Evolutionary conservation across 2,329 filamentous ascomycete species (phyloP).

Genomic region (Paracorniculantispora psalliotae): DNA sequence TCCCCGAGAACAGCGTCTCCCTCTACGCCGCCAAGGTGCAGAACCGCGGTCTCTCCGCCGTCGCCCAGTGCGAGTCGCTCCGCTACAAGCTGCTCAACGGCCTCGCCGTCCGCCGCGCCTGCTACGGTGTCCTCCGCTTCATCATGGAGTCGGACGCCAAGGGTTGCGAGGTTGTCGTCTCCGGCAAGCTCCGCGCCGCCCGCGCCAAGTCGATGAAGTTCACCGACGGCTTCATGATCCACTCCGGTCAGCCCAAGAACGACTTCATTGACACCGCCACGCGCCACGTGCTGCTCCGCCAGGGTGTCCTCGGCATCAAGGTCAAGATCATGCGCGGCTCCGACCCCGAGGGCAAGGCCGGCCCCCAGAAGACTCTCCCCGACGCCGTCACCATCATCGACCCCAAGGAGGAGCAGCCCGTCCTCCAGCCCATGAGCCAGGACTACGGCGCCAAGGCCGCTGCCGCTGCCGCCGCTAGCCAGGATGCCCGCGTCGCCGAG

Average conservation of each 20-base stretch:
- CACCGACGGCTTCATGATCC: constrained; percentile 99
- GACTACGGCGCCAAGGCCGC: constrained; percentile 95
- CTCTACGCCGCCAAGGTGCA: constrained; percentile 99
- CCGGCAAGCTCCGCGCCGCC: constrained; percentile 96
- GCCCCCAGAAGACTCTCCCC: constrained; percentile 93
- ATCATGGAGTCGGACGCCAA: constrained; percentile 99
- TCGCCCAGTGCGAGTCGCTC: constrained; percentile 99
- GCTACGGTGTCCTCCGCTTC: constrained; percentile 99
- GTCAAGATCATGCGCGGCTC: constrained; percentile 99
- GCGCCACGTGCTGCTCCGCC: constrained; percentile 98
- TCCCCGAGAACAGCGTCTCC: constrained; percentile 99
- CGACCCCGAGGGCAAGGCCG: constrained; percentile 98
- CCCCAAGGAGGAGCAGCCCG: constrained; percentile 97
- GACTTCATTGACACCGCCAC: constrained; percentile 99
- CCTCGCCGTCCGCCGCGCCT: constrained; percentile 95
- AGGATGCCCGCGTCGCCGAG: constrained; percentile 54
- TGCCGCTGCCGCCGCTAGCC: constrained; percentile 59
- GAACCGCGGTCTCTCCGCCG: constrained; percentile 98
- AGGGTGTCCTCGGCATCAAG: constrained; percentile 99
- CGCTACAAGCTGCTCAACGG: constrained; percentile 99
- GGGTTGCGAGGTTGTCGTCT: constrained; percentile 99
- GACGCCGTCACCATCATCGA: constrained; percentile 99
- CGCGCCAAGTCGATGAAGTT: constrained; percentile 99
- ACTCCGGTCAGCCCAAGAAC: constrained; percentile 98
- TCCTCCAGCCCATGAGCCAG: constrained; percentile 93